A percentile compares a stretch with the other conserved stretches of the same genome.
These are phyloP conservation scores for Fusarium musae DNA, from an alignment of 2,329 filamentous ascomycete species.

Conservation along the genomic window DNA sequence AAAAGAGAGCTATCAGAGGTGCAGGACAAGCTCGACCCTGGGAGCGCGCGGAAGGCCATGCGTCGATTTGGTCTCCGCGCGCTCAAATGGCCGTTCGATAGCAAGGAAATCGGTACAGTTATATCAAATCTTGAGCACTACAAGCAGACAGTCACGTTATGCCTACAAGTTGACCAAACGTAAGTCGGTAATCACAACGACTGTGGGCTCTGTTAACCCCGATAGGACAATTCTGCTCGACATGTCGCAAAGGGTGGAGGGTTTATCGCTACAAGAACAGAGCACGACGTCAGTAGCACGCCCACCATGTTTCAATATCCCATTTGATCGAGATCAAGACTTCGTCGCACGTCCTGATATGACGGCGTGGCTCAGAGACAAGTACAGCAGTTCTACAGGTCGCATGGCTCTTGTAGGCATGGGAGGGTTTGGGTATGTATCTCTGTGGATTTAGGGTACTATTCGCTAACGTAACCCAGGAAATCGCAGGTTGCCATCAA, in stretches of 20 bases:
- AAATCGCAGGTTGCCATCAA: conserved; percentile 49
- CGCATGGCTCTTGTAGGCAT: conserved; percentile 50
- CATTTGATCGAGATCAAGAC: conserved; percentile 47
- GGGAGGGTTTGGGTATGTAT: conserved; percentile 46
- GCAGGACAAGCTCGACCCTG: background rate
- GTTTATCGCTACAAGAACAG: background rate
- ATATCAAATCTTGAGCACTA: background rate
- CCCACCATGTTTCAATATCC: conserved; percentile 13
- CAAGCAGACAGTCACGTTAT: background rate
- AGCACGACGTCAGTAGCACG: rapidly evolving
- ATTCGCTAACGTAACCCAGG: background rate
- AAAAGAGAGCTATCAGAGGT: rapidly evolving
- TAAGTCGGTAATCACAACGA: no score
- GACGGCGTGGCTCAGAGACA: conserved; percentile 35
- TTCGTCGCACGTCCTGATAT: conserved; percentile 47
- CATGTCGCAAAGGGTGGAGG: background rate
- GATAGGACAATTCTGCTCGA: background rate
- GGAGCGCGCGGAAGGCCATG: background rate
- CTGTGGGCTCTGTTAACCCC: no score
- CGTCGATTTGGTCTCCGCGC: background rate
- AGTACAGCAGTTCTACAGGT: conserved; percentile 22
- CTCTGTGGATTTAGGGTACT: rapidly evolving
- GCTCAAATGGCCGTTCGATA: background rate
- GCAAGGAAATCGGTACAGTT: background rate
- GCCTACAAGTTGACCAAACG: background rate